These are phyloP conservation scores for Collybiopsis luxurians DNA, from an alignment of 768 basidiomycete genomes.

Conservation along the genomic window DNA sequence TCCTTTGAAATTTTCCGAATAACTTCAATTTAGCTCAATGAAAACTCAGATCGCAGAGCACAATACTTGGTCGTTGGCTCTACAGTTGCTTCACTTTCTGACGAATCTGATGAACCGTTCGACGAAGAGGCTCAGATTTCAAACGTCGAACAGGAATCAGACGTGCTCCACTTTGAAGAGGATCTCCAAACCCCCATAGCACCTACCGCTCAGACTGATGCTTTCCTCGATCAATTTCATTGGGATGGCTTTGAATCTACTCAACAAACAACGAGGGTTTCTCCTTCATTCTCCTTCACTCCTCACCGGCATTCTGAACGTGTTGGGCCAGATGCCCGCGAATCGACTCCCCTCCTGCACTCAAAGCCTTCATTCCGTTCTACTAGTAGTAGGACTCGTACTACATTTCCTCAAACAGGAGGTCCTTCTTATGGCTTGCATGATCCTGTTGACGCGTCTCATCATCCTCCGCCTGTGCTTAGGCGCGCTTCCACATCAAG, in stretches of 20 bases:
- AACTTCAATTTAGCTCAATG: too few species aligned
- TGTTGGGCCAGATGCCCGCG: constrained; percentile 5
- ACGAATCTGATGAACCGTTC: constrained; percentile 34
- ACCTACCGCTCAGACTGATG: constrained; percentile 7
- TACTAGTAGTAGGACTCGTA: constrained; percentile 1
- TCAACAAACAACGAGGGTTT: not conserved
- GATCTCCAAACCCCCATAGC: constrained; percentile 9
- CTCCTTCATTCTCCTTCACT: not conserved
- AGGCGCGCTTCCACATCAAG: constrained; percentile 31
- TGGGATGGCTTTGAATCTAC: constrained; percentile 20
- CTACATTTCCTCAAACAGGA: constrained; percentile 5
- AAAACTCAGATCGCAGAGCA: constrained; percentile 68
- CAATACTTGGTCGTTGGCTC: constrained; percentile 66
- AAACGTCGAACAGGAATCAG: constrained; percentile 20
- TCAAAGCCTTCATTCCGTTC: constrained; percentile 35
- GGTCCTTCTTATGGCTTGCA: not conserved
- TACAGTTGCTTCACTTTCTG: constrained; percentile 48
- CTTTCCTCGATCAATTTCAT: constrained; percentile 17
- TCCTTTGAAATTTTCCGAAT: too few species aligned
- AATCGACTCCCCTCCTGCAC: constrained; percentile 39
- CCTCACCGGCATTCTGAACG: constrained; percentile 20
- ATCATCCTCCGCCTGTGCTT: constrained; percentile 12
- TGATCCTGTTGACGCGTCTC: constrained; percentile 4
- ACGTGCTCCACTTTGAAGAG: constrained; percentile 14
- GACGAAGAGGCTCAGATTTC: constrained; percentile 34